Evolutionary conservation across 108 stramenopile genomes (phyloP).

Genomic region (Cafeteria roenbergensis): DNA sequence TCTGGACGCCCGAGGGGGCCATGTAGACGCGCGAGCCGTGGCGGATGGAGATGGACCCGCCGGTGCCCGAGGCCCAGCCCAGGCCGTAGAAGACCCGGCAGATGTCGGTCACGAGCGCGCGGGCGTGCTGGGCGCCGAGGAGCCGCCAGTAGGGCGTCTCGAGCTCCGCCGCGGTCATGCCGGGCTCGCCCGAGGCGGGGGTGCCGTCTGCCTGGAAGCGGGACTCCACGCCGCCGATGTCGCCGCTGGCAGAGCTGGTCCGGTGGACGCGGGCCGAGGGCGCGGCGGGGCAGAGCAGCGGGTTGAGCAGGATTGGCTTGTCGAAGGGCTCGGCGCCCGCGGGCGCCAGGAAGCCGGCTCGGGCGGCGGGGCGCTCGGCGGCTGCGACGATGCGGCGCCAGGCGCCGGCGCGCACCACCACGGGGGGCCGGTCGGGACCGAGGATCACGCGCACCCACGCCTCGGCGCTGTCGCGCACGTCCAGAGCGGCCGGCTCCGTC

Average conservation of each 20-base stretch:
- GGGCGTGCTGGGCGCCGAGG: neutral
- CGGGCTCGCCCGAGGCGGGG: no score
- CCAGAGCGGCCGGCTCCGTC: neutral
- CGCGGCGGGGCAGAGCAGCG: neutral
- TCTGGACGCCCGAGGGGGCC: constrained; percentile 86
- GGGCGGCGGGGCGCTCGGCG: no score
- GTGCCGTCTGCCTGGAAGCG: neutral
- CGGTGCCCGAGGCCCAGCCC: constrained; percentile 87
- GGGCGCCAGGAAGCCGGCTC: neutral
- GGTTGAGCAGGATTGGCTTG: neutral
- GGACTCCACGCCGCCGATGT: no score
- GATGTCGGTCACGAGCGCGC: constrained; percentile 59
- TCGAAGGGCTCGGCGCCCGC: neutral
- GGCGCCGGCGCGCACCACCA: neutral
- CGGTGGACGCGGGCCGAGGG: neutral
- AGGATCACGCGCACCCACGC: neutral
- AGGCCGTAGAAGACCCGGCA: constrained; percentile 64
- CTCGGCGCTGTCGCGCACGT: neutral
- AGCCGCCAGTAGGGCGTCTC: neutral
- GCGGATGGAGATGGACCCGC: constrained; percentile 72
- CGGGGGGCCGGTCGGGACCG: no score
- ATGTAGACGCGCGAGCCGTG: constrained; percentile 71
- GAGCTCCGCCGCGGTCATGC: neutral
- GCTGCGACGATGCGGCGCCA: neutral
- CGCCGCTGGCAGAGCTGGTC: neutral